A percentile compares a stretch with the other conserved stretches of the same genome.
Evolutionary conservation across 331 rosid genomes (phyloP).

Genomic region (Spiraea crenata): DNA sequence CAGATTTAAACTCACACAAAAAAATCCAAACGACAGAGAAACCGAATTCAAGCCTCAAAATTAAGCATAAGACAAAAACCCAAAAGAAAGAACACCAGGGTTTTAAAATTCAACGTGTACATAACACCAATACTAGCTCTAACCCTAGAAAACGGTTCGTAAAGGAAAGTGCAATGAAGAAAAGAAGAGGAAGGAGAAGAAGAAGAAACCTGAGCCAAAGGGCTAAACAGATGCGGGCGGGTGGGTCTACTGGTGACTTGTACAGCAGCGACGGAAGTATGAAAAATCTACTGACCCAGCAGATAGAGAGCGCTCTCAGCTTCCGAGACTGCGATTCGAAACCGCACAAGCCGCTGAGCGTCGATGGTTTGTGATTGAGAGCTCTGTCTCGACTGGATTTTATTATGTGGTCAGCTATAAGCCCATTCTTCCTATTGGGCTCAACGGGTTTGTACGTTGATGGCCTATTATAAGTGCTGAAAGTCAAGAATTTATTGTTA

Average conservation of each 20-base stretch:
- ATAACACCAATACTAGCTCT: neutral
- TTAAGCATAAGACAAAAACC: neutral
- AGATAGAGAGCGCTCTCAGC: neutral
- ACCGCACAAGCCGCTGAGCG: neutral
- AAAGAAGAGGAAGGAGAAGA: neutral
- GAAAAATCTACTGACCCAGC: neutral
- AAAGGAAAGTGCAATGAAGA: neutral
- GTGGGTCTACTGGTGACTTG: conserved; percentile 7
- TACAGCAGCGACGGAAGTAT: neutral
- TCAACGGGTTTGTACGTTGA: neutral
- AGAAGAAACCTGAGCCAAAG: neutral
- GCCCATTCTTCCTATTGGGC: conserved; percentile 2
- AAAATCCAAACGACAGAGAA: neutral
- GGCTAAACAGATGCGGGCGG: neutral
- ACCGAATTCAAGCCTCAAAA: neutral
- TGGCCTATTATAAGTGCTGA: too few relatives aligned
- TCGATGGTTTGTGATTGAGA: neutral
- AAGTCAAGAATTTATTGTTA: too few relatives aligned
- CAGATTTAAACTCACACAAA: neutral
- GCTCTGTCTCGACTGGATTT: neutral
- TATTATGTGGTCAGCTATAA: neutral
- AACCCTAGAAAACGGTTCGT: conserved; percentile 6
- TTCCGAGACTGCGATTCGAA: neutral
- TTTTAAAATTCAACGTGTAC: neutral
- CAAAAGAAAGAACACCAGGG: neutral